Conservation (phyloP, 2,329 filamentous ascomycete species). For the Byssoonygena ceratinophila region DNA sequence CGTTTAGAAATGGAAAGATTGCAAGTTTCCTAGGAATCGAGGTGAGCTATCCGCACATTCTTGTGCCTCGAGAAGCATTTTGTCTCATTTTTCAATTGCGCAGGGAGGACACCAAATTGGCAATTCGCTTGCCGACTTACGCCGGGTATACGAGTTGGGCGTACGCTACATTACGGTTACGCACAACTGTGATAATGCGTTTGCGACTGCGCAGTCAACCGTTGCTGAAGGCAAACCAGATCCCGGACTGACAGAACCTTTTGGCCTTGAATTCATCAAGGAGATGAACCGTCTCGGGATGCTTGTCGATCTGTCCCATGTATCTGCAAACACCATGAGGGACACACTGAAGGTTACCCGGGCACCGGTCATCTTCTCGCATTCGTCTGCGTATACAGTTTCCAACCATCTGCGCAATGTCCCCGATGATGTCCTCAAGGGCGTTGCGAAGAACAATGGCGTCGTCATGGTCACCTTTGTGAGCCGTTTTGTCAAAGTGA, state of each 20-base stretch:
- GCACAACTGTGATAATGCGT: slow-evolving; percentile 25
- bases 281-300: slow-evolving; percentile 26
- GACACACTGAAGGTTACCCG: slow-evolving; percentile 19
- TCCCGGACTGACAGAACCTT: slow-evolving; percentile 18
- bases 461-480: slow-evolving; percentile 36
- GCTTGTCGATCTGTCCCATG: slow-evolving; percentile 24
- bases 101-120: slow-evolving; percentile 23
- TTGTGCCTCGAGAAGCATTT: not conserved
- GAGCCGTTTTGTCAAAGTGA: slow-evolving; percentile 25
- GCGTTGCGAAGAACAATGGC: slow-evolving; percentile 30
- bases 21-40: slow-evolving; percentile 22
- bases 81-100: slow-evolving; percentile 4
- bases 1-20: slow-evolving; percentile 18
- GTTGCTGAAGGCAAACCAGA: slow-evolving; percentile 17
- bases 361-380: slow-evolving; percentile 22
- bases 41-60: slow-evolving; percentile 7
- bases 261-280: slow-evolving; percentile 19
- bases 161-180: slow-evolving; percentile 22
- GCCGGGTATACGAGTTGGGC: slow-evolving; percentile 17
- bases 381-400: slow-evolving; percentile 19
- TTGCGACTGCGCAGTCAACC: slow-evolving; percentile 21
- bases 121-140: slow-evolving; percentile 18
- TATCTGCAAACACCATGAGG: slow-evolving; percentile 21
- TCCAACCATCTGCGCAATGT: slow-evolving; percentile 32
- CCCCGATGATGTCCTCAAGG: slow-evolving; percentile 33